Base-by-base conservation (phyloP, 306 rosid genomes). In the Rosa persica region DNA sequence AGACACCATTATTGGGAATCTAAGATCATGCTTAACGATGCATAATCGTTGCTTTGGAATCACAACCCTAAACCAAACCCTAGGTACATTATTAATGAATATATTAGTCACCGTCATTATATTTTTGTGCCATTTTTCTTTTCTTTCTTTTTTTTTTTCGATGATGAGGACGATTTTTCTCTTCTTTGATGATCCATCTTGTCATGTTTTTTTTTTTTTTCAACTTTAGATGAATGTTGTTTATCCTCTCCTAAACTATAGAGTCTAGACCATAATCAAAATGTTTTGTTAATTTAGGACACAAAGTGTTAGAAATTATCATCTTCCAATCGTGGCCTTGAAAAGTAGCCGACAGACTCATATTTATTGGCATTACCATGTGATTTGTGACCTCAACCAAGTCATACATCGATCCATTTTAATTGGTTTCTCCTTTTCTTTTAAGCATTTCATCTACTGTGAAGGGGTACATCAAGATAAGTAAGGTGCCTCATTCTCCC, bases 281-380 rank as follows among this genome's bases (percentile, higher is more conserved):
- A 78, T 86, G 88, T 88, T 82, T 83, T 84, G 70, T 66, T 66
- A 66, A 85, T 78, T 73, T 60, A 42, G 70, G 73, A 69, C 87
- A 85, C 92, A 78, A 61, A 76, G 79, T 60, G 80, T 85, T 72
- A 42, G 74, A 72, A 61, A 82, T 81, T 82, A 84, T 84, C 84
- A 70, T 55, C 92, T 76, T 73, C 88, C 89, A 89, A 93, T 88
- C 91, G 88, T 73, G 70, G 87, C 89, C 88, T 71, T 71, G 64
- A 79, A 89, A 93, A 89, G 97, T 90, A 87, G 92, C 94, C 93
- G 97, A 95, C 98, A 93, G 88, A 89, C 96, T 91, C 93, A 88
- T 93, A 91, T 74, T 83, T 85, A 80, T 85, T 79, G 85, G 78
- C 80, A 83, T 70, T 80, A 81, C 86, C 96, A 94, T 85, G 97